A percentile compares a stretch with the other conserved stretches of the same genome.
These are phyloP conservation scores for Coniochaeta pulveracea DNA, from an alignment of 2,329 filamentous ascomycete genomes.

Conservation along the genomic window DNA sequence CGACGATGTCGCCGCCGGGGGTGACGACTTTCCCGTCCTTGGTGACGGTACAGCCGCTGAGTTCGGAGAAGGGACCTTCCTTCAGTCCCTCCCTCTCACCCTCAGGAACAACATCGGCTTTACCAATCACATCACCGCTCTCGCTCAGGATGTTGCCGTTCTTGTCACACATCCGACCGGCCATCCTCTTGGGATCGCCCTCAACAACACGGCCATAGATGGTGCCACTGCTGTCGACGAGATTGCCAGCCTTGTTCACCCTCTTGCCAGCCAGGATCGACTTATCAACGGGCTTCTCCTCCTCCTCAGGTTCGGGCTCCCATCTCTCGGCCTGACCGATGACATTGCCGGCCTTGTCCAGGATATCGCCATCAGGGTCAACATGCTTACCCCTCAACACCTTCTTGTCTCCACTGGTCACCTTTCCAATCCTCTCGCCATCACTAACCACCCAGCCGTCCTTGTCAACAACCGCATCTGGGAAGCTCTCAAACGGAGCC, in stretches of 20 bases:
- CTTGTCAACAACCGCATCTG: constrained; percentile 38
- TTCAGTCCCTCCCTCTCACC: constrained; percentile 50
- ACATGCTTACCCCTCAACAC: constrained; percentile 53
- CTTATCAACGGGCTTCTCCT: constrained; percentile 42
- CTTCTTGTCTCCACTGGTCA: constrained; percentile 53
- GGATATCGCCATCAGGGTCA: constrained; percentile 57
- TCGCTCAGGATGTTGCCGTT: constrained; percentile 63
- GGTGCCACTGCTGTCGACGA: constrained; percentile 40
- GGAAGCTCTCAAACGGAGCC: constrained; percentile 47
- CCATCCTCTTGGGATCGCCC: constrained; percentile 50
- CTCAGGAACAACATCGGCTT: constrained; percentile 55
- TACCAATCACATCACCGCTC: constrained; percentile 58
- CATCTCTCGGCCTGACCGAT: constrained; percentile 36
- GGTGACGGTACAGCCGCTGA: constrained; percentile 51
- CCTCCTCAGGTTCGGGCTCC: constrained; percentile 27
- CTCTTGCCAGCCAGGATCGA: constrained; percentile 57
- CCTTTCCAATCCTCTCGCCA: constrained; percentile 44
- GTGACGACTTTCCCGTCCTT: constrained; percentile 61
- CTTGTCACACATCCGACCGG: constrained; percentile 61
- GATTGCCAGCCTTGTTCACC: constrained; percentile 59
- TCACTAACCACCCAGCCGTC: constrained; percentile 41
- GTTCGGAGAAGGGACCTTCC: constrained; percentile 60
- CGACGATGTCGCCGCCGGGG: constrained; percentile 57
- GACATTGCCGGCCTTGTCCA: constrained; percentile 55
- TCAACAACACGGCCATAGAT: constrained; percentile 57